Percentiles rank a stretch among this genome's conserved stretches.
These are phyloP conservation scores for Ceratocystis albifundus DNA, from an alignment of 2,329 filamentous ascomycete genomes.

Conservation along the genomic window DNA sequence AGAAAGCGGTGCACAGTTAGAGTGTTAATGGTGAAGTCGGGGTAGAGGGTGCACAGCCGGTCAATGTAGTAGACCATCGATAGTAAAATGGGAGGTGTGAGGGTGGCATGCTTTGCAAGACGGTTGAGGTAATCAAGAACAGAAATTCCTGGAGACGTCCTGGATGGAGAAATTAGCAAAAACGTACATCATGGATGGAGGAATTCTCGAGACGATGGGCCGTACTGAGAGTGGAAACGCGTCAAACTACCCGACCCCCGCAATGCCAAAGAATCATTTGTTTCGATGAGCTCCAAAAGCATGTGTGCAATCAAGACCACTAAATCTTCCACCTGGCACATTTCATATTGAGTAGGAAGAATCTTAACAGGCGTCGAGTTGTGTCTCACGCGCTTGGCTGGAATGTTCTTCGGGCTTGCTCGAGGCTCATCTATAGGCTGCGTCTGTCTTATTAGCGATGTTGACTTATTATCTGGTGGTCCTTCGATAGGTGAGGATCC, in stretches of 20 bases:
- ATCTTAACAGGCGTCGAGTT: constrained; percentile 43
- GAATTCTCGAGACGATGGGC: not conserved
- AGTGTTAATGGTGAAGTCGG: constrained; percentile 90
- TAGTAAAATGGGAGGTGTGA: constrained; percentile 85
- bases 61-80: constrained; percentile 99
- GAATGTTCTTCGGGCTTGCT: not conserved
- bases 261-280: constrained; percentile 80
- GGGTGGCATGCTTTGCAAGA: constrained; percentile 82
- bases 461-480: not conserved
- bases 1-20: constrained; percentile 94
- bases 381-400: constrained; percentile 42
- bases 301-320: constrained; percentile 87
- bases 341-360: constrained; percentile 65
- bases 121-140: constrained; percentile 88
- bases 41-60: constrained; percentile 79
- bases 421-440: constrained; percentile 26
- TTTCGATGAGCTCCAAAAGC: constrained; percentile 85
- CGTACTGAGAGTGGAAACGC: constrained; percentile 82
- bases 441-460: constrained; percentile 23
- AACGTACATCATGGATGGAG: not conserved
- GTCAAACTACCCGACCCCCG: constrained; percentile 64
- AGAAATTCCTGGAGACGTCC: constrained; percentile 73
- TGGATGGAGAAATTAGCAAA: constrained; percentile 26
- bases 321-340: constrained; percentile 71
- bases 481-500: constrained; percentile 12